Conservation (phyloP, 371 early-diverging fungal species). For the Apophysomyces variabilis region DNA sequence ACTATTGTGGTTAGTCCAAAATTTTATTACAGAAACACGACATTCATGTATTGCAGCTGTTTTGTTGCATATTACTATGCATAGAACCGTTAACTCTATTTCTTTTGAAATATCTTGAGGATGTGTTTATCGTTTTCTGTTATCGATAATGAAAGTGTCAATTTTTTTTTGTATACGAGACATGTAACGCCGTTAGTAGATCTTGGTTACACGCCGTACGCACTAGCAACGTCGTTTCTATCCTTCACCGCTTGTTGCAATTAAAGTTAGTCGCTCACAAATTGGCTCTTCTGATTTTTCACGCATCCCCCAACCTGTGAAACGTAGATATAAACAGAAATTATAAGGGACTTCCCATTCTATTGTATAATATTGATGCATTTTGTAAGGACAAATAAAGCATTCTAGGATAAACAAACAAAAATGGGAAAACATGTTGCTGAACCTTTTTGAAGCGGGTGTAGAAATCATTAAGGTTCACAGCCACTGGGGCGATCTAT, state of each 20-base stretch:
- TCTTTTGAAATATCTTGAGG: neutral
- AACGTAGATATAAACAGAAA: no score
- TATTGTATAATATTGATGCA: no score
- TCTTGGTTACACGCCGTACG: neutral
- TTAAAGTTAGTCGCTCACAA: slow-evolving; percentile 3
- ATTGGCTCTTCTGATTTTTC: neutral
- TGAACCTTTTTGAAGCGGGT: neutral
- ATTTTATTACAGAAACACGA: neutral
- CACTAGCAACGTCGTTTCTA: neutral
- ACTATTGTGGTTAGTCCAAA: neutral
- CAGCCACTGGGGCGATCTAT: slow-evolving; percentile 2
- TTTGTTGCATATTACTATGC: neutral
- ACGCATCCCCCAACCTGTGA: no score
- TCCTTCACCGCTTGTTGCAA: neutral
- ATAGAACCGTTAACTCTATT: neutral
- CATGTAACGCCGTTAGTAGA: neutral
- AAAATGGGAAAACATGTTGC: no score
- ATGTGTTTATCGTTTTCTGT: neutral
- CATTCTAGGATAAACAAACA: no score
- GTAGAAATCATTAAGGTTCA: neutral
- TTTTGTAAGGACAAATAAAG: no score
- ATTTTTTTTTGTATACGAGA: neutral
- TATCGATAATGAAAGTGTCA: neutral
- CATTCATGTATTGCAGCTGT: neutral
- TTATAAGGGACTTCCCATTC: no score